These are phyloP conservation scores for Carnegiea gigantea DNA, from an alignment of 179 eudicot species.

Conservation along the genomic window DNA sequence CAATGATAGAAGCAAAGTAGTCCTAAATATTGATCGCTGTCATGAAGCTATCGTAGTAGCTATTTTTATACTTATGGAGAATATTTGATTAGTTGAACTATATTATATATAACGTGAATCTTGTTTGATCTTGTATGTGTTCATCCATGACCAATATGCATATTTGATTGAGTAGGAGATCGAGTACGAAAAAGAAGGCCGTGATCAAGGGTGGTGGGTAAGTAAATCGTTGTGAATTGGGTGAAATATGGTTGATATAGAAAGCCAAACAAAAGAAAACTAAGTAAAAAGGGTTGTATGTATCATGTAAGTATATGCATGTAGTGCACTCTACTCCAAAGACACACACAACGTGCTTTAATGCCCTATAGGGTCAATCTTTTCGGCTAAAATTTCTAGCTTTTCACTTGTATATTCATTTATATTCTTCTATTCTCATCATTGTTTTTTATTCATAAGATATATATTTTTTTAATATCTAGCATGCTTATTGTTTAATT, in stretches of 20 bases:
- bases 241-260: not conserved
- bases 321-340: slow-evolving; percentile 94
- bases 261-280: not conserved
- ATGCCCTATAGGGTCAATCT: slow-evolving; percentile 50
- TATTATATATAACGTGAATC: no score
- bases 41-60: no score
- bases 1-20: no score
- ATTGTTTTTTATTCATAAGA: not conserved
- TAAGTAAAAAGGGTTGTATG: not conserved
- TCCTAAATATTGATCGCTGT: no score
- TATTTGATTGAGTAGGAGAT: not conserved
- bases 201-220: slow-evolving; percentile 11
- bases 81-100: no score
- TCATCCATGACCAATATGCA: not conserved
- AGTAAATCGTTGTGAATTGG: not conserved
- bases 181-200: slow-evolving; percentile 12
- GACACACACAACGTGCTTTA: slow-evolving; percentile 37
- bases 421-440: not conserved
- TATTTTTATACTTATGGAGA: no score
- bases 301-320: slow-evolving; percentile 26
- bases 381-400: slow-evolving; percentile 38
- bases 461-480: no score
- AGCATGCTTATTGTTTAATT: not conserved
- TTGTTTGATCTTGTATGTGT: not conserved
- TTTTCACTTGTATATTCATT: slow-evolving; percentile 15